phyloP scores from a whole-genome alignment of 805 yeast species.

The Torulaspora delbrueckii region DNA sequence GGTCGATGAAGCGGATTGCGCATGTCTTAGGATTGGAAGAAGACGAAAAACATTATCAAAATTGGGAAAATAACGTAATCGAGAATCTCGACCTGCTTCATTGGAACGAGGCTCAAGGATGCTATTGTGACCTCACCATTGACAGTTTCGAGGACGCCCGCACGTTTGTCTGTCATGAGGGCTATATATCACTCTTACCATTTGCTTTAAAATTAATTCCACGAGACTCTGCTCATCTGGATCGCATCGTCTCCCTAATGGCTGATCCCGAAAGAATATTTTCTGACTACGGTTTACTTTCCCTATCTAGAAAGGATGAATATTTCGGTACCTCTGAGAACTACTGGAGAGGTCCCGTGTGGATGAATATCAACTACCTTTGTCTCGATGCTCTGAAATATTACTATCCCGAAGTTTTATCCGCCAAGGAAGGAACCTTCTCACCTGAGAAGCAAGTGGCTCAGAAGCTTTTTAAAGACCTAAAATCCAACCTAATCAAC shows the following conservation, averaged over 20 bases:
- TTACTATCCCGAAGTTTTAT: conserved; percentile 40
- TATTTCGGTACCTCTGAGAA: conserved; percentile 75
- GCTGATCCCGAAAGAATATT: conserved; percentile 70
- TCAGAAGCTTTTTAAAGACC: conserved; percentile 46
- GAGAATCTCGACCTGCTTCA: conserved; percentile 67
- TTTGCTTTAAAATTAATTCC: conserved; percentile 66
- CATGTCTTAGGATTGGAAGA: conserved; percentile 50
- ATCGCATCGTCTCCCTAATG: conserved; percentile 51
- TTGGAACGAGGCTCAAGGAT: conserved; percentile 63
- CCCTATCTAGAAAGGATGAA: conserved; percentile 63
- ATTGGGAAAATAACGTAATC: conserved; percentile 52
- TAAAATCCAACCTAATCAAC: conserved; percentile 62
- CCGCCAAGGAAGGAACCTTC: conserved; percentile 16
- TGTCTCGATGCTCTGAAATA: conserved; percentile 61
- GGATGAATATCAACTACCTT: conserved; percentile 89
- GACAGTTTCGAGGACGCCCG: conserved; percentile 58
- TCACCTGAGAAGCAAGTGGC: conserved; percentile 36
- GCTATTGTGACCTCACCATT: conserved; percentile 81
- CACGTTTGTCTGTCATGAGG: conserved; percentile 73
- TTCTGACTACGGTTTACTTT: conserved; percentile 74
- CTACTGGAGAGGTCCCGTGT: conserved; percentile 93
- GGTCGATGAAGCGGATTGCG: conserved; percentile 73
- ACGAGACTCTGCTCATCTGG: conserved; percentile 43
- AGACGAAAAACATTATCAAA: conserved; percentile 52
- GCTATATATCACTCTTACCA: conserved; percentile 84